A percentile compares a stretch with the other conserved stretches of the same genome.
Evolutionary conservation across 306 rosid genomes (phyloP).

Genomic region (Fragaria vesca): DNA sequence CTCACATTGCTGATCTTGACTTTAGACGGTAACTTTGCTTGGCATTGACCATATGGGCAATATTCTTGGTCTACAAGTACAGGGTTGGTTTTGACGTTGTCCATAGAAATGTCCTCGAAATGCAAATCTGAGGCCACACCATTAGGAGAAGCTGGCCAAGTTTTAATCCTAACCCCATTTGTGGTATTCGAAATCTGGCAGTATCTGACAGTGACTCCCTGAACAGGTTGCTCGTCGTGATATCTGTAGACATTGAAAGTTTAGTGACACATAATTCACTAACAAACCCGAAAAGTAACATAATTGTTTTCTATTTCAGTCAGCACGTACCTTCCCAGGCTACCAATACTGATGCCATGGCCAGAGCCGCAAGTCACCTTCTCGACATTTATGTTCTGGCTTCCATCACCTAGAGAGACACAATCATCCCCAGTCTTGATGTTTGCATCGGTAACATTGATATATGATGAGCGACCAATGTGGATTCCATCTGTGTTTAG

Average conservation of each 20-base stretch:
- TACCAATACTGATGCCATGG: constrained; percentile 30
- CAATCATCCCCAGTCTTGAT: constrained; percentile 31
- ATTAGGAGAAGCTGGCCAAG: constrained; percentile 20
- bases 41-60: constrained; percentile 26
- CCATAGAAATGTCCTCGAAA: constrained; percentile 23
- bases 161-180: constrained; percentile 26
- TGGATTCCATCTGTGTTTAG: constrained; percentile 34
- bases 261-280: not conserved
- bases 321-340: constrained; percentile 22
- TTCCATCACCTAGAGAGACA: constrained; percentile 30
- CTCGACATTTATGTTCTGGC: constrained; percentile 13
- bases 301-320: not conserved
- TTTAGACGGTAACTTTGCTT: constrained; percentile 10
- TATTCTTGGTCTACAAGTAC: constrained; percentile 24
- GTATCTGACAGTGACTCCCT: constrained; percentile 4
- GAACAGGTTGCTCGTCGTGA: constrained; percentile 18
- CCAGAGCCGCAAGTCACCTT: constrained; percentile 22
- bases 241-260: not conserved
- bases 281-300: not conserved
- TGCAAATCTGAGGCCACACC: constrained; percentile 5
- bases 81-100: constrained; percentile 15
- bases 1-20: constrained; percentile 13
- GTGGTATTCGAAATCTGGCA: constrained; percentile 12
- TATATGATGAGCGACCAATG: constrained; percentile 7
- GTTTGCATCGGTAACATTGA: constrained; percentile 7